phyloP scores from a whole-genome alignment of 495 filamentous ascomycete genomes.

The Annulohypoxylon maeteangense region DNA sequence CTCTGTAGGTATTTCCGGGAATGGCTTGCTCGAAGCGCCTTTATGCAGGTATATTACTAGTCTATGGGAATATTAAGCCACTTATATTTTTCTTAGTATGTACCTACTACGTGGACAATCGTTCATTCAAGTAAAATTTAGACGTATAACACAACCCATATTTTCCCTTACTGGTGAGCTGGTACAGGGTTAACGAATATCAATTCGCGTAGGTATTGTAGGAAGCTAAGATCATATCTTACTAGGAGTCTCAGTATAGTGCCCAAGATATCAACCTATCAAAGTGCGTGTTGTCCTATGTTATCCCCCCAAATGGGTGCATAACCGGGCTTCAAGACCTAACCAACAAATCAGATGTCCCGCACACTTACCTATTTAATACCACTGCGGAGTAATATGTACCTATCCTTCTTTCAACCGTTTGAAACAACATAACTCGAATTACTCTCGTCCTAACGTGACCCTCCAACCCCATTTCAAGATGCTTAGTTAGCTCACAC shows the following conservation, averaged over 20 bases:
- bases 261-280: background rate
- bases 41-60: background rate
- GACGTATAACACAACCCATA: background rate
- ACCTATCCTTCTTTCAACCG: background rate
- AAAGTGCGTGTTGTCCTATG: background rate
- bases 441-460: conserved; percentile 3
- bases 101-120: too few species aligned
- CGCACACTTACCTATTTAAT: background rate
- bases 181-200: background rate
- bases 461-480: background rate
- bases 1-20: conserved; percentile 3
- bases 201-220: background rate
- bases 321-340: conserved; percentile 2
- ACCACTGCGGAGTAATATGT: conserved; percentile 8
- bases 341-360: conserved; percentile 2
- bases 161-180: background rate
- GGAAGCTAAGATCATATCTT: background rate
- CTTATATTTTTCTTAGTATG: background rate
- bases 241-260: background rate
- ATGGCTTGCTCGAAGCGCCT: too few species aligned
- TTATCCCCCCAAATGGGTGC: background rate
- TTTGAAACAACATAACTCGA: conserved; percentile 11
- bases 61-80: background rate
- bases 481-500: conserved; percentile 12
- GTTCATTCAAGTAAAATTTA: too few species aligned